These are phyloP conservation scores for Solanum piurae DNA, from an alignment of 257 asterid species.

Conservation along the genomic window DNA sequence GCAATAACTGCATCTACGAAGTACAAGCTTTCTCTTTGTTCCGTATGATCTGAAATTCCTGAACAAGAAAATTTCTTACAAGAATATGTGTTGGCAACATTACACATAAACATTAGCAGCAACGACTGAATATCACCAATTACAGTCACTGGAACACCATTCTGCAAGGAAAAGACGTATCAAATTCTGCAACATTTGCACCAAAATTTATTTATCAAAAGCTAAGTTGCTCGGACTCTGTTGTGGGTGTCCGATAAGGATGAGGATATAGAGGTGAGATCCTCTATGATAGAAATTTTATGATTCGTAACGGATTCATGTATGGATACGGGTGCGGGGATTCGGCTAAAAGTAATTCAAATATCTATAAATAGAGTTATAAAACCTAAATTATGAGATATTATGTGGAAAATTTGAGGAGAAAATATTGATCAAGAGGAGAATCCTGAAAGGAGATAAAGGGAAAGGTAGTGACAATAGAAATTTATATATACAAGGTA, in stretches of 20 bases:
- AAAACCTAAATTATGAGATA: not conserved
- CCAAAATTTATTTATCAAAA: not conserved
- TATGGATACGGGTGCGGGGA: not conserved
- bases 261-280: not conserved
- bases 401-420: not conserved
- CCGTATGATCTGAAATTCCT: conserved; percentile 47
- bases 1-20: conserved; percentile 83
- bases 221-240: not conserved
- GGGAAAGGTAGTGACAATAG: not conserved
- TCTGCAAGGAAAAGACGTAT: conserved; percentile 40
- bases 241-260: not conserved
- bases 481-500: not conserved
- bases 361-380: not conserved
- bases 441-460: no score
- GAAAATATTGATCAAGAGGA: not conserved
- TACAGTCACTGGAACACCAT: conserved; percentile 32
- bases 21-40: conserved; percentile 47
- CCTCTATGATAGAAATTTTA: not conserved
- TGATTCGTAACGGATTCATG: not conserved
- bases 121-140: conserved; percentile 73
- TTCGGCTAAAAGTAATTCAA: not conserved
- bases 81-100: conserved; percentile 55
- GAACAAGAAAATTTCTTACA: conserved; percentile 43
- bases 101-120: conserved; percentile 68
- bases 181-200: conserved; percentile 5